A percentile compares a stretch with the other conserved stretches of the same genome.
These are phyloP conservation scores for Mucor saturninus DNA, from an alignment of 371 early-diverging fungal species.

Conservation along the genomic window DNA sequence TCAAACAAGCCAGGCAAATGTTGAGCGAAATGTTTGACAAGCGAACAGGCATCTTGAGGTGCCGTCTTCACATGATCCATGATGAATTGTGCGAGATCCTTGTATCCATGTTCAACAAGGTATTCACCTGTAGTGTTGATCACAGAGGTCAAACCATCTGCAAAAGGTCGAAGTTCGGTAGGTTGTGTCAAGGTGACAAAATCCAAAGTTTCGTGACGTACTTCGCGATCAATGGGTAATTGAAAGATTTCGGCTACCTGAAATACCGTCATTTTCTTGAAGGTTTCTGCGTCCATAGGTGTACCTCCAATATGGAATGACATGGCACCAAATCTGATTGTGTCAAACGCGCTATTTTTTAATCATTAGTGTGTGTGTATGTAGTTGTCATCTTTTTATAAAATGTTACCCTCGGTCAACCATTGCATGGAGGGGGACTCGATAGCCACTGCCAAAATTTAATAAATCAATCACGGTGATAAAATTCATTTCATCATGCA, in stretches of 20 bases:
- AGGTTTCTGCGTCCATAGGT: constrained; percentile 48
- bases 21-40: constrained; percentile 59
- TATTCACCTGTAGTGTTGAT: constrained; percentile 75
- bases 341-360: constrained; percentile 63
- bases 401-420: constrained; percentile 63
- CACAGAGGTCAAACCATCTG: constrained; percentile 62
- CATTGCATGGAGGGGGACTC: constrained; percentile 66
- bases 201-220: constrained; percentile 53
- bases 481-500: constrained; percentile 78
- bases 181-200: constrained; percentile 75
- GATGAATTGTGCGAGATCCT: constrained; percentile 72
- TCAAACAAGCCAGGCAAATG: constrained; percentile 78
- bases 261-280: constrained; percentile 47
- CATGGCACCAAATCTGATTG: constrained; percentile 84
- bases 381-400: not conserved
- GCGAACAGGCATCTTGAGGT: constrained; percentile 49
- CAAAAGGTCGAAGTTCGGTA: constrained; percentile 66
- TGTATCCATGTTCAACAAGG: constrained; percentile 59
- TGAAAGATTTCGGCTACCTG: constrained; percentile 65
- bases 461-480: constrained; percentile 74
- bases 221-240: constrained; percentile 68
- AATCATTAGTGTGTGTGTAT: no score
- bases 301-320: constrained; percentile 74
- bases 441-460: constrained; percentile 74
- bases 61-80: constrained; percentile 57